Conservation (phyloP, 176 grass and related monocot genomes). For the Eragrostis curvula region DNA sequence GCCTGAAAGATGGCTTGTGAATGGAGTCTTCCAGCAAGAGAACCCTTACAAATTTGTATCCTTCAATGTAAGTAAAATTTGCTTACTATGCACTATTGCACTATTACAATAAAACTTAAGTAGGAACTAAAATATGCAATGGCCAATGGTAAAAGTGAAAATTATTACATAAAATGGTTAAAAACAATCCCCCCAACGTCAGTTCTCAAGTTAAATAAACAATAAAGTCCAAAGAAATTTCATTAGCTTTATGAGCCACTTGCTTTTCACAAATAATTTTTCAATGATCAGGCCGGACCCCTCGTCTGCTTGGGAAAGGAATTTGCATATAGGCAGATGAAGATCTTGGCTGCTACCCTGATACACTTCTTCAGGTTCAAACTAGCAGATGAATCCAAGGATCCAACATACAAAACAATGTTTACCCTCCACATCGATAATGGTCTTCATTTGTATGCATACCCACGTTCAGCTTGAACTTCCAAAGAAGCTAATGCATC, state of each 20-base stretch:
- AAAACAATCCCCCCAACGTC: not conserved
- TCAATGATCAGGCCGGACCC: slow-evolving; percentile 54
- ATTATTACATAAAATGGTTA: not conserved
- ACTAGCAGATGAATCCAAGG: slow-evolving; percentile 55
- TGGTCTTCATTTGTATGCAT: slow-evolving; percentile 51
- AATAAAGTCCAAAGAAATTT: not conserved
- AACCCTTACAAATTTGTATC: slow-evolving; percentile 70
- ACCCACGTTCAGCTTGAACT: slow-evolving; percentile 31
- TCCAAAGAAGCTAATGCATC: not conserved
- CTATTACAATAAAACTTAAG: not conserved
- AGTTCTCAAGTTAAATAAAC: slow-evolving; percentile 2
- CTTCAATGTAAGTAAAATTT: slow-evolving; percentile 53
- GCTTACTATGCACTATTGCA: not conserved
- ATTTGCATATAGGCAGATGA: slow-evolving; percentile 82
- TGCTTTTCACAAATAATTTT: slow-evolving; percentile 18
- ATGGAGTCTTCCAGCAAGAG: slow-evolving; percentile 61
- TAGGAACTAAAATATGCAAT: not conserved
- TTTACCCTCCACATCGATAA: slow-evolving; percentile 66
- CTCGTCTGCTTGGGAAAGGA: slow-evolving; percentile 76
- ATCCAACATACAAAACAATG: slow-evolving; percentile 53
- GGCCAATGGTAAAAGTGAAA: not conserved
- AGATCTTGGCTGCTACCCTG: slow-evolving; percentile 57
- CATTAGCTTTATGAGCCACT: slow-evolving; percentile 2
- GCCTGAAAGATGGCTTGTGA: slow-evolving; percentile 64
- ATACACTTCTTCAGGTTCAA: slow-evolving; percentile 74